These are phyloP conservation scores for Pleodorina starrii DNA, from an alignment of 139 green algal species.

Conservation along the genomic window DNA sequence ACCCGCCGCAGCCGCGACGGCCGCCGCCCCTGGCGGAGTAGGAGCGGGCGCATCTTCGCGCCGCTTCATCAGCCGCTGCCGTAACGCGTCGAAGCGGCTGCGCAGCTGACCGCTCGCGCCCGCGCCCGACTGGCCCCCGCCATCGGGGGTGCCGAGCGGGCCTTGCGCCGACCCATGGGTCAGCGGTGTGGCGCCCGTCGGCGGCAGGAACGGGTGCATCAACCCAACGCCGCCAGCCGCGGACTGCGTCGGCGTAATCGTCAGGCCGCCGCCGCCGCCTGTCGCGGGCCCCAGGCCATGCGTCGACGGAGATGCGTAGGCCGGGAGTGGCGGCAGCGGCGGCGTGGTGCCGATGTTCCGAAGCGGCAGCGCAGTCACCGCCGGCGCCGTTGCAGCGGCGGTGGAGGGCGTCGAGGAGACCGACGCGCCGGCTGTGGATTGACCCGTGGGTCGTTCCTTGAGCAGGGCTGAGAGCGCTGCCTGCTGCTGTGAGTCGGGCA, in stretches of 20 bases:
- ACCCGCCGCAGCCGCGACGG: not conserved
- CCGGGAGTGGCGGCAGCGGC: not conserved
- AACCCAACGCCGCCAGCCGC: not conserved
- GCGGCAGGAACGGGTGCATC: not conserved
- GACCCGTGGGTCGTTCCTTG: constrained; percentile 32
- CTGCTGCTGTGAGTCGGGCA: constrained; percentile 30
- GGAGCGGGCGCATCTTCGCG: not conserved
- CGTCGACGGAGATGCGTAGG: not conserved
- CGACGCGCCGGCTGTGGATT: not conserved
- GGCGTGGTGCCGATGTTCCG: not conserved
- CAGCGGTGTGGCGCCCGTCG: not conserved
- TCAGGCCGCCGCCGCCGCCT: no score
- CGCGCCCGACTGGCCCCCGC: not conserved
- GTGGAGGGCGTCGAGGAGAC: constrained; percentile 3
- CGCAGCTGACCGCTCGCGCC: not conserved
- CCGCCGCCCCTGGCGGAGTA: not conserved
- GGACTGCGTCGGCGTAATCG: not conserved
- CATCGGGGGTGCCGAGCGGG: not conserved
- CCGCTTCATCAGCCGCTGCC: constrained; percentile 40
- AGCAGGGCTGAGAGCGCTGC: not conserved
- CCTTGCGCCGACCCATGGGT: not conserved
- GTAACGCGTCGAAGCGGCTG: constrained; percentile 37
- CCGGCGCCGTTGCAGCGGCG: not conserved
- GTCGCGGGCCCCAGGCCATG: not conserved
- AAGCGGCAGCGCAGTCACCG: not conserved